These are phyloP conservation scores for Saccharomycopsis fermentans DNA, from an alignment of 805 yeast genomes.

Conservation along the genomic window DNA sequence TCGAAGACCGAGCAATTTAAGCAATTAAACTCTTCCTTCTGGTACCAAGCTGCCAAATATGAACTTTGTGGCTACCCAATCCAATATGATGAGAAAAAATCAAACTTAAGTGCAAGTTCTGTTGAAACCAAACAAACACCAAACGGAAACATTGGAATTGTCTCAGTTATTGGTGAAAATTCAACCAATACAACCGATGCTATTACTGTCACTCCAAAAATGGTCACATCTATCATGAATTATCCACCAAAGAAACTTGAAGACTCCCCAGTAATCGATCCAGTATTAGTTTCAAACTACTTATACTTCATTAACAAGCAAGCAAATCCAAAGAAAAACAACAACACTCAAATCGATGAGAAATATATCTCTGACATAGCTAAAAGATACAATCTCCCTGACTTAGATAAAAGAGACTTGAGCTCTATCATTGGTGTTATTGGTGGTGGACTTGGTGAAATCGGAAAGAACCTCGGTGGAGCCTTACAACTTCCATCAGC, in stretches of 20 bases:
- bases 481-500: neutral
- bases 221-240: neutral
- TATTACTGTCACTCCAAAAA: neutral
- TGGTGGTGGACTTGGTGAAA: neutral
- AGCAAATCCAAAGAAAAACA: neutral
- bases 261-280: neutral
- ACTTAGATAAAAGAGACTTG: slow-evolving; percentile 3
- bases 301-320: neutral
- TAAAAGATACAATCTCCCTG: neutral
- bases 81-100: neutral
- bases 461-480: neutral
- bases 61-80: slow-evolving; percentile 16
- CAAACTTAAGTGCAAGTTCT: neutral
- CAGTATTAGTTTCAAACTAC: neutral
- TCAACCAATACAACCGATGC: neutral
- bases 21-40: slow-evolving; percentile 10
- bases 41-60: slow-evolving; percentile 17
- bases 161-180: neutral
- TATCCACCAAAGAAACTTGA: neutral
- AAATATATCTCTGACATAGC: neutral
- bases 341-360: neutral
- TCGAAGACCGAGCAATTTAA: slow-evolving; percentile 9
- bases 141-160: neutral
- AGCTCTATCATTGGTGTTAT: neutral
- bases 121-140: neutral